Base-by-base conservation (phyloP, 441 rosid genomes). In the Brassica balearica region DNA sequence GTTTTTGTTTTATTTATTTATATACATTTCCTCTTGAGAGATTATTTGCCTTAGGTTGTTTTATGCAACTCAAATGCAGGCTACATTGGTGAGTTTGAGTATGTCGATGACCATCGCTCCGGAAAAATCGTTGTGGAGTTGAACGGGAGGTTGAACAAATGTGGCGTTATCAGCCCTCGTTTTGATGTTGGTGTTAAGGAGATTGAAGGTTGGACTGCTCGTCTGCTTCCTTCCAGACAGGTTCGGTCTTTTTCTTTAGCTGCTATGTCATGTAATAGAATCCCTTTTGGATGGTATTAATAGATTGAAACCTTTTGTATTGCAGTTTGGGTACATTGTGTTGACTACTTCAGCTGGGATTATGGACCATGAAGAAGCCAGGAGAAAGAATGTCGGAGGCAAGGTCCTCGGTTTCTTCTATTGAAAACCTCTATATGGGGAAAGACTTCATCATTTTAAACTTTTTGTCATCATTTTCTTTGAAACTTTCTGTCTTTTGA, bases 381-480 rank as follows among this genome's bases (percentile, higher is more conserved):
- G 92, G 77, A 84, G 92, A 64, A 88, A 88, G 89, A 88, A 88
- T 78, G 92, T 85, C 1, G 92, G 92, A 75, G 92, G 92, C 75
- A 88, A 88, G 79, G 89, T 88, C 15, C 88, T 88, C 23, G 92
- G 90, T 8, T 88, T 88, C 87, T 81, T 86, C 77, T 85, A 56
- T 19, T 56, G 62, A 56, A 19, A 3, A 7, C 17, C 1, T 53
- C 59, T 55, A 2, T 55, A 15, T 14, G 20, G 23, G 4, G 60
- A 6, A 55, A 15, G 10, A 55, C 53, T 46, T 46, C 34, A 29
- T 29, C 34, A 4, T 29, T 29, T 29, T 29, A 29, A 29, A 29
- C 34, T 2, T 48, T 48, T 34, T 77, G 15, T 4, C 25, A 7
- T 70, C 5, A 34, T 71, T 77, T 51, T 63, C 56, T n/a, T n/a